Conservation (phyloP, 257 asterid genomes). For the Fraxinus quadrangulata region DNA sequence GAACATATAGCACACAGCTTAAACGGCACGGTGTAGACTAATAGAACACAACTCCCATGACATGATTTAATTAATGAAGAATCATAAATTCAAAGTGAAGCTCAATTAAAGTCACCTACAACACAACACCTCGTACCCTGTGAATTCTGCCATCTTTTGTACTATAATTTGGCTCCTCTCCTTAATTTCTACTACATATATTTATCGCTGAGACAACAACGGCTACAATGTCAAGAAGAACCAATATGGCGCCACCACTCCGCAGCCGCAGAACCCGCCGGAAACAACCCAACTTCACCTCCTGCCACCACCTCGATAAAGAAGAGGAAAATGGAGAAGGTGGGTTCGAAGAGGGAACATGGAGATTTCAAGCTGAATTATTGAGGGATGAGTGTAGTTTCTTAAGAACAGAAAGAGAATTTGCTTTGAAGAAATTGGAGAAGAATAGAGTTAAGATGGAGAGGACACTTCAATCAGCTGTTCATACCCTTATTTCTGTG, state of each 20-base stretch:
- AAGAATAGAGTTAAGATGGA: constrained; percentile 62
- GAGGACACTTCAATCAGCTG: constrained; percentile 64
- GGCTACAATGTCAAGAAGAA: constrained; percentile 38
- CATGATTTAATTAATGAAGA: constrained; percentile 2
- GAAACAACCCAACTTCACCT: constrained; percentile 35
- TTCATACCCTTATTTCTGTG: constrained; percentile 72
- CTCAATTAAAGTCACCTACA: not conserved
- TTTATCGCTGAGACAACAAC: not conserved
- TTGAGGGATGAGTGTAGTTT: constrained; percentile 79
- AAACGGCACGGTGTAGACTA: not conserved
- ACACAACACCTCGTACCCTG: constrained; percentile 7
- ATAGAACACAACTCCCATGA: not conserved
- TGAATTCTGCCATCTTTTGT: constrained; percentile 7
- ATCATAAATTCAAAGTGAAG: not conserved
- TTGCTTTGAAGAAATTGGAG: constrained; percentile 71
- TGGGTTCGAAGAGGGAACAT: constrained; percentile 55
- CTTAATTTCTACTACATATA: constrained; percentile 3
- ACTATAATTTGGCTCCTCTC: constrained; percentile 4
- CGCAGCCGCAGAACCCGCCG: constrained; percentile 61
- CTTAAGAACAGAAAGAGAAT: constrained; percentile 74
- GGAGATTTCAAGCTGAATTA: constrained; percentile 87
- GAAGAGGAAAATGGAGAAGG: constrained; percentile 10
- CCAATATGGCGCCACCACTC: constrained; percentile 63
- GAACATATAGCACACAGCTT: constrained; percentile 1
- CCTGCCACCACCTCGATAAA: constrained; percentile 2